A percentile compares a stretch with the other conserved stretches of the same genome.
These are phyloP conservation scores for Pseudogymnoascus sp. DNA, from an alignment of 2,329 filamentous ascomycete species.

Conservation along the genomic window DNA sequence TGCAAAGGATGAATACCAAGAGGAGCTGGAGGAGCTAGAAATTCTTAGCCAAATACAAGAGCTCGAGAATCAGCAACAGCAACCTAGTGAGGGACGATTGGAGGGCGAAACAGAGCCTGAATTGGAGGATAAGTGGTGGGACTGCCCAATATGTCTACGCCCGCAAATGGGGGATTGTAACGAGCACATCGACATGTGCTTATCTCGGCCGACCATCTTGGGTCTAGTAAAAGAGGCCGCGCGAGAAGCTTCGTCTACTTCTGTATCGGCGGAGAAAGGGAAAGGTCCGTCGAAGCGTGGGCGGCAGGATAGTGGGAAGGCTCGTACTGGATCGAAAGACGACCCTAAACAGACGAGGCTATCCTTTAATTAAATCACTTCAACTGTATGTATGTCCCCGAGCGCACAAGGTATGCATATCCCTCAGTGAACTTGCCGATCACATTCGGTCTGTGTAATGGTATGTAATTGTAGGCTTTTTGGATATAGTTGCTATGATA, in stretches of 20 bases:
- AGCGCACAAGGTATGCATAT: not conserved
- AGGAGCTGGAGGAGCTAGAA: slow-evolving; percentile 56
- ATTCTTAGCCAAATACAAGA: slow-evolving; percentile 52
- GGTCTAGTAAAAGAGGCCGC: slow-evolving; percentile 57
- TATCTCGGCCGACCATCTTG: slow-evolving; percentile 72
- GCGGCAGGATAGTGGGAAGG: not conserved
- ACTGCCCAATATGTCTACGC: slow-evolving; percentile 79
- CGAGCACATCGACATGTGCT: slow-evolving; percentile 83
- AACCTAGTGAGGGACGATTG: slow-evolving; percentile 27
- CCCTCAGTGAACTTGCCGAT: not conserved
- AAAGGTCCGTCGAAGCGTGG: not conserved
- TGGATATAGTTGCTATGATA: not conserved
- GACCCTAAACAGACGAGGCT: slow-evolving; percentile 1
- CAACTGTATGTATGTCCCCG: not conserved
- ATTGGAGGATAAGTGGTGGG: slow-evolving; percentile 55
- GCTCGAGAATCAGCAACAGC: slow-evolving; percentile 30
- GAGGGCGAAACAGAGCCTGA: not conserved
- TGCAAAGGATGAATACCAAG: slow-evolving; percentile 50
- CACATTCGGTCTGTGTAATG: not conserved
- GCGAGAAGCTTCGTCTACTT: slow-evolving; percentile 37
- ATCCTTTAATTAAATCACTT: not conserved
- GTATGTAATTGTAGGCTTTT: not conserved
- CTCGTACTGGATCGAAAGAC: not conserved
- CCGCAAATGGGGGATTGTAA: slow-evolving; percentile 73
- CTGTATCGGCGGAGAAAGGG: not conserved